phyloP scores from a whole-genome alignment of 2,329 filamentous ascomycete genomes.

The Ophiosphaerella herpotricha region DNA sequence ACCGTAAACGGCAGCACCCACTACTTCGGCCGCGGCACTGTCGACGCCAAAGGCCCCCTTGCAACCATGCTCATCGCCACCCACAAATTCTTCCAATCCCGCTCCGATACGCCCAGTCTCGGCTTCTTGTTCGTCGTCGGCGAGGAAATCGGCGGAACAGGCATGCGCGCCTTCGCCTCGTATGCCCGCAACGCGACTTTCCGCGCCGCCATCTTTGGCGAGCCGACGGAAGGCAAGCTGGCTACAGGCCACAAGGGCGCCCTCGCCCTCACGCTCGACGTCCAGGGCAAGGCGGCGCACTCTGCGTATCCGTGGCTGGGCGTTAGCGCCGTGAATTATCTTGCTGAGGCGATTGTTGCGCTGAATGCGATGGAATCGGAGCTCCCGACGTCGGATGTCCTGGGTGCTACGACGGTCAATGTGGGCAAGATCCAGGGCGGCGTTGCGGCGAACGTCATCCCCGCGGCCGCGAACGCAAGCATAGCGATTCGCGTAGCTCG shows the following conservation, averaged over 20 bases:
- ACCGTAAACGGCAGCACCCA: conserved; percentile 56
- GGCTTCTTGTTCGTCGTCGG: conserved; percentile 69
- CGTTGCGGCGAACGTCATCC: conserved; percentile 83
- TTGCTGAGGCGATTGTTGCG: conserved; percentile 72
- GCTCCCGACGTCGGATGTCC: conserved; percentile 49
- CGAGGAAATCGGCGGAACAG: conserved; percentile 79
- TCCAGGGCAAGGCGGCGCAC: conserved; percentile 77
- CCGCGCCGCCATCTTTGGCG: conserved; percentile 82
- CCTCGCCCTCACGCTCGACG: conserved; percentile 66
- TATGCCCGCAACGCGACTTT: conserved; percentile 48
- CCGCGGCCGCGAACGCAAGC: conserved; percentile 69
- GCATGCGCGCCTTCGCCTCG: conserved; percentile 65
- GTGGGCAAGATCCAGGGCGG: conserved; percentile 79
- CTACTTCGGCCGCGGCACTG: conserved; percentile 68
- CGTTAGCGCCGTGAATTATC: conserved; percentile 77
- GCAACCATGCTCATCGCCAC: conserved; percentile 74
- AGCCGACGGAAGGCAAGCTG: conserved; percentile 86
- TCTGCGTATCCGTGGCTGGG: conserved; percentile 90
- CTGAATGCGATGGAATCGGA: conserved; percentile 53
- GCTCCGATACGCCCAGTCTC: conserved; percentile 44
- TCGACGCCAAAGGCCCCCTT: conserved; percentile 61
- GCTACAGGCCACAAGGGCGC: conserved; percentile 89
- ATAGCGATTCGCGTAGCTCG: conserved; percentile 58
- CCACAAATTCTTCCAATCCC: conserved; percentile 54
- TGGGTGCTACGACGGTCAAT: conserved; percentile 73